Evolutionary conservation across 2,329 filamentous ascomycete species (phyloP).

Genomic region (Trichoderma sp.): DNA sequence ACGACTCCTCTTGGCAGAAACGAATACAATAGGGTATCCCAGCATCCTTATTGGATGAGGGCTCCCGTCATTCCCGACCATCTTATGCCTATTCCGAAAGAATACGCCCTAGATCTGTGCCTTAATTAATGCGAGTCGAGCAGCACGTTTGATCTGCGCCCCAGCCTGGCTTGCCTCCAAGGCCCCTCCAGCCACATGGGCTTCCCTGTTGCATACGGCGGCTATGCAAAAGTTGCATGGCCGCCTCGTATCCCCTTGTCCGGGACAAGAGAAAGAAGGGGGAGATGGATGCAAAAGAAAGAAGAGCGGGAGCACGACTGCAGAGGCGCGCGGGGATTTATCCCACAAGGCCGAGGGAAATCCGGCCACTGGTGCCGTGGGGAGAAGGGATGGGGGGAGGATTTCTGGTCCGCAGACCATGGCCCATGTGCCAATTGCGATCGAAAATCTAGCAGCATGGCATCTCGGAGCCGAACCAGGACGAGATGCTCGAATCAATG

Average conservation of each 20-base stretch:
- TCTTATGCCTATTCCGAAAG: conserved; percentile 6
- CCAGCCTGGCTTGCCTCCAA: not conserved
- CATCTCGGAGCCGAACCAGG: conserved; percentile 7
- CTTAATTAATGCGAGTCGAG: conserved; percentile 18
- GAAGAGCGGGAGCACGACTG: not conserved
- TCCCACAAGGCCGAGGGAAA: not conserved
- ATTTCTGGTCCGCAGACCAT: not conserved
- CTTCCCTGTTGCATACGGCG: conserved; percentile 14
- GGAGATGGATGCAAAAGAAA: not conserved
- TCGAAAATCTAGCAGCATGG: conserved; percentile 2
- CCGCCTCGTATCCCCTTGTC: conserved; percentile 3
- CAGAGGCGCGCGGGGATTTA: not conserved
- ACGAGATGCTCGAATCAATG: conserved; percentile 6
- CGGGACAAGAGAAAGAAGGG: not conserved
- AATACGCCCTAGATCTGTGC: conserved; percentile 6
- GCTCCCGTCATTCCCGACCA: not conserved
- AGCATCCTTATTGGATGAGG: not conserved
- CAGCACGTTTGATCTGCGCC: conserved; percentile 8
- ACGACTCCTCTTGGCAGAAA: not conserved
- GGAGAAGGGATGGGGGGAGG: not conserved
- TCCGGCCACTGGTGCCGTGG: not conserved
- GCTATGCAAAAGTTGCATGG: conserved; percentile 14
- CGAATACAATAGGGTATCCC: not conserved
- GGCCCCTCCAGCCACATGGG: conserved; percentile 11
- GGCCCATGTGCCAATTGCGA: not conserved